Conservation (phyloP, 169 alveolate species). For the Plasmodium gonderi region DNA sequence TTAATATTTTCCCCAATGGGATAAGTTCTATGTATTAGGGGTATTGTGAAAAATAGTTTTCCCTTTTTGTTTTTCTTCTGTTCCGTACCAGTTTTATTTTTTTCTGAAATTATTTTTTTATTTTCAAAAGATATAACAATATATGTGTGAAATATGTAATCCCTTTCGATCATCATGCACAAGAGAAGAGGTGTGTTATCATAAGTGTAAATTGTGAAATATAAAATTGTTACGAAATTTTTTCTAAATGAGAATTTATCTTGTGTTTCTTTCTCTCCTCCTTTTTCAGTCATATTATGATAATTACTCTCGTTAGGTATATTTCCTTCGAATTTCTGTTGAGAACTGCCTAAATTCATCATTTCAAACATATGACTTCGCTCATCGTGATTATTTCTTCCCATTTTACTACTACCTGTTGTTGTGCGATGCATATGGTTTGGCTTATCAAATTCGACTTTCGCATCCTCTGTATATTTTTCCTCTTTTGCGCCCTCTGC, state of each 20-base stretch:
- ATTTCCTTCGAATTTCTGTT: background rate
- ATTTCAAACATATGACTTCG: too few relatives aligned
- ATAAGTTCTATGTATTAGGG: slow-evolving; percentile 53
- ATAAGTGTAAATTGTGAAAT: slow-evolving; percentile 13
- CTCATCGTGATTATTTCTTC: background rate
- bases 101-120: background rate
- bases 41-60: slow-evolving; percentile 22
- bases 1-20: background rate
- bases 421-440: background rate
- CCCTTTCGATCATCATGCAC: slow-evolving; percentile 30
- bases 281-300: background rate
- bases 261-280: background rate
- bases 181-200: slow-evolving; percentile 16
- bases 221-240: slow-evolving; percentile 18
- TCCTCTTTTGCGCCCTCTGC: too few relatives aligned
- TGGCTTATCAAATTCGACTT: background rate
- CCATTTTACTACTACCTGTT: background rate
- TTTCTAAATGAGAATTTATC: background rate
- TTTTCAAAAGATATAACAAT: slow-evolving; percentile 19
- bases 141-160: slow-evolving; percentile 23
- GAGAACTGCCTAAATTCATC: too few relatives aligned
- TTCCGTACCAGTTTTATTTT: background rate
- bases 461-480: too few relatives aligned
- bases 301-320: background rate
- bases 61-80: background rate